phyloP scores from a whole-genome alignment of 169 alveolate species.

The Babesia bovis region DNA sequence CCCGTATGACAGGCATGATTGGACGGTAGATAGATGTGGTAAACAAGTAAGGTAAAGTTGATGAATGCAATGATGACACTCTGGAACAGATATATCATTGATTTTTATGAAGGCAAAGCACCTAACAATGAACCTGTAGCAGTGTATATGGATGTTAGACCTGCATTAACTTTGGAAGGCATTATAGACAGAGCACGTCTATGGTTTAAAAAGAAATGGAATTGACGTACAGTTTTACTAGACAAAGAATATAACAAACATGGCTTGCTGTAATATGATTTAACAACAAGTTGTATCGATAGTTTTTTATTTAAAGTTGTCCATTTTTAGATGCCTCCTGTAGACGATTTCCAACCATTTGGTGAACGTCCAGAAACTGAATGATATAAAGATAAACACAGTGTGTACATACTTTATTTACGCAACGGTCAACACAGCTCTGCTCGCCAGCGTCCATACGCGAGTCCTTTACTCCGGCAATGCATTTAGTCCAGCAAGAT shows the following conservation, averaged over 20 bases:
- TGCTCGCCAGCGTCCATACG: constrained; percentile 75
- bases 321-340: constrained; percentile 50
- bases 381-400: not conserved
- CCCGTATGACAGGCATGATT: constrained; percentile 79
- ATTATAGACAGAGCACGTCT: constrained; percentile 49
- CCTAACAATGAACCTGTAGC: constrained; percentile 45
- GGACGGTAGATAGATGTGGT: constrained; percentile 80
- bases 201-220: constrained; percentile 21
- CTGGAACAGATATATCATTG: constrained; percentile 55
- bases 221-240: not conserved
- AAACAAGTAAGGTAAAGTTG: constrained; percentile 69
- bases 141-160: constrained; percentile 64
- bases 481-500: constrained; percentile 78
- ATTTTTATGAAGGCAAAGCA: constrained; percentile 64
- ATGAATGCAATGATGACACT: not conserved
- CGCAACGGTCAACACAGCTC: constrained; percentile 82
- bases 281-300: not conserved
- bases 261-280: not conserved
- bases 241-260: not conserved
- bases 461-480: constrained; percentile 69
- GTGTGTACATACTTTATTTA: constrained; percentile 61
- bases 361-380: constrained; percentile 64
- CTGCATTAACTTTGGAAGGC: constrained; percentile 53
- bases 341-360: constrained; percentile 43
- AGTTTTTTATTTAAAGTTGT: constrained; percentile 13